A percentile compares a stretch with the other conserved stretches of the same genome.
These are phyloP conservation scores for Medicago arabica DNA, from an alignment of 306 rosid species.

Conservation along the genomic window DNA sequence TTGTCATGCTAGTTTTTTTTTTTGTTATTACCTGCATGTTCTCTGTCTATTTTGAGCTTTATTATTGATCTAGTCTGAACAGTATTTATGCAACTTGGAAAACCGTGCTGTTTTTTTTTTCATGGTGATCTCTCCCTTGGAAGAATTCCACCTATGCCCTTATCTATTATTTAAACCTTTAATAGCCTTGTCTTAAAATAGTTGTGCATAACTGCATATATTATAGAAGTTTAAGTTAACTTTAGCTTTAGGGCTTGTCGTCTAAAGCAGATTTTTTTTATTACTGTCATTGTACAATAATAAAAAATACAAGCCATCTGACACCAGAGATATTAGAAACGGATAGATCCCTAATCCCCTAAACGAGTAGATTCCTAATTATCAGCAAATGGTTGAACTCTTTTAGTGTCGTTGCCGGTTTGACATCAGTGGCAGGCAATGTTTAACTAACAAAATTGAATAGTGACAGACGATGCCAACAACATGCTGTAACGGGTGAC, in stretches of 20 bases:
- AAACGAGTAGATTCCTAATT: too few species aligned
- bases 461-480: background rate
- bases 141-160: constrained; percentile 14
- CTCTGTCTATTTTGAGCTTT: constrained; percentile 18
- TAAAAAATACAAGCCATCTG: background rate
- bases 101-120: background rate
- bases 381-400: too few species aligned
- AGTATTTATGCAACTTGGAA: constrained; percentile 29
- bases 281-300: background rate
- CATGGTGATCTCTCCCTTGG: constrained; percentile 6
- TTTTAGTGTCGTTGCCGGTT: background rate
- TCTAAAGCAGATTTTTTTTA: background rate
- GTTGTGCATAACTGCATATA: constrained; percentile 7
- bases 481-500: background rate
- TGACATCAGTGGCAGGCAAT: background rate
- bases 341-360: too few species aligned
- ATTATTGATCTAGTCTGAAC: constrained; percentile 19
- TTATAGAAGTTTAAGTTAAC: constrained; percentile 9
- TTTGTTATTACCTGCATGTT: constrained; percentile 21
- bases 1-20: constrained; percentile 18
- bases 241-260: constrained; percentile 2
- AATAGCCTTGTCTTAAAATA: background rate
- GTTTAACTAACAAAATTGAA: background rate
- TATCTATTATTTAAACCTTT: constrained; percentile 6
- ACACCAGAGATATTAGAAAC: too few species aligned